Evolutionary conservation across 805 yeast genomes (phyloP), one percentile per base, ranked within the genome.

Genomic region (Grigorovia humatica): DNA sequence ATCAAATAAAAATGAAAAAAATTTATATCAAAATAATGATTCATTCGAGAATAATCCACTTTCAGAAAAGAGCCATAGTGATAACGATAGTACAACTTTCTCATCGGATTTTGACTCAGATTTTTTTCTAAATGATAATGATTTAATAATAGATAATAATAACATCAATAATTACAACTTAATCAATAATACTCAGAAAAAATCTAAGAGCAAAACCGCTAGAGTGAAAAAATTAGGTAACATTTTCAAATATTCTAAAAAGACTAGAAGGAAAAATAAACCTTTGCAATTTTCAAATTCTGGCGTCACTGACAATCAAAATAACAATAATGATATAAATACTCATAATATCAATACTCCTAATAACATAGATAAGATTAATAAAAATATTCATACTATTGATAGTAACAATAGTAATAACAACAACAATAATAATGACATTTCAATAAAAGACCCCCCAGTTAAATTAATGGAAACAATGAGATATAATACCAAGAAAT

Each of bases 401-500:
- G n/a, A 20, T 42, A 20, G 9, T 42, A 18, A 42, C 17, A 20
- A 20, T 20, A 42, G 9, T 20, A 42, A 18, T 20, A 20, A 42
- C 9, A 40, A 43, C 44, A 18, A 47, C 47, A 43, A 17, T 41
- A 42, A 35, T 41, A 47, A 13, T 47, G 12, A 35, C 40, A 27
- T 8, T 45, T 3, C 50, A n/a, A 27, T 13, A 46, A 13, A 7
- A 35, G 41, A 29, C 20, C 43, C 23, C n/a, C 47, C 50, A 2
- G 48, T 55, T 50, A 58, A 54, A 46, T 56, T 65, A 38, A 63
- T 57, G 48, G 60, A 64, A 1, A 65, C 68, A 1, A 61, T 65
- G 66, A 57, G 69, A 32, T 54, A 57, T 18, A 52, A 49, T 13
- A 41, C 38, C 7, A 55, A 55, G 40, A 52, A 51, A 17, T 18